Evolutionary conservation across 2,329 filamentous ascomycete genomes (phyloP).

Genomic region (Neonectria sp.): DNA sequence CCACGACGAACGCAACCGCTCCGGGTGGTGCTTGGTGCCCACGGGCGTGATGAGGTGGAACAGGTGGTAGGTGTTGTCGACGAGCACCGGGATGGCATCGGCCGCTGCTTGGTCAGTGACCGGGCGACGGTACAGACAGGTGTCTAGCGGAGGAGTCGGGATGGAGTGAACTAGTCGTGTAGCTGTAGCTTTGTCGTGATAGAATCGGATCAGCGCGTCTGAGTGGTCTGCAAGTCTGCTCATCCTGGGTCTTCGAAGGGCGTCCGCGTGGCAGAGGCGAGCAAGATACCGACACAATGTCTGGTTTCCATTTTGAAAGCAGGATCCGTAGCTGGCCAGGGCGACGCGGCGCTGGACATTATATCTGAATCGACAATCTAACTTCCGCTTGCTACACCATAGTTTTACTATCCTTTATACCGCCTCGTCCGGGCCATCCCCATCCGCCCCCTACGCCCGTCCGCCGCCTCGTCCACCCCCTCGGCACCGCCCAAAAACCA

Average conservation of each 20-base stretch:
- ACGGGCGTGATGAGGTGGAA: slow-evolving; percentile 54
- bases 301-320: neutral
- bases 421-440: slow-evolving; percentile 10
- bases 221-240: neutral
- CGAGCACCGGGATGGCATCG: slow-evolving; percentile 54
- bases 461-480: neutral
- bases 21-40: slow-evolving; percentile 52
- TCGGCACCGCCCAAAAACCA: slow-evolving; percentile 11
- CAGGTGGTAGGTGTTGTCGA: slow-evolving; percentile 55
- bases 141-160: slow-evolving; percentile 47
- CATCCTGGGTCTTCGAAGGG: slow-evolving; percentile 1
- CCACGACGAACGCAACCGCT: slow-evolving; percentile 52
- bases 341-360: neutral
- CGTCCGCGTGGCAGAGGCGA: neutral
- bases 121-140: slow-evolving; percentile 46
- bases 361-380: slow-evolving; percentile 10
- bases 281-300: neutral
- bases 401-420: slow-evolving; percentile 11
- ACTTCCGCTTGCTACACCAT: neutral
- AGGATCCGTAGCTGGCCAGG: neutral
- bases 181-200: slow-evolving; percentile 4
- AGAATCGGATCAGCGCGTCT: slow-evolving; percentile 12
- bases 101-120: slow-evolving; percentile 50
- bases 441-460: neutral
- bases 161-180: slow-evolving; percentile 37